Percentiles rank a stretch among this genome's conserved stretches.
Conservation (phyloP, 768 basidiomycete genomes). For the Jaapia argillacea region DNA sequence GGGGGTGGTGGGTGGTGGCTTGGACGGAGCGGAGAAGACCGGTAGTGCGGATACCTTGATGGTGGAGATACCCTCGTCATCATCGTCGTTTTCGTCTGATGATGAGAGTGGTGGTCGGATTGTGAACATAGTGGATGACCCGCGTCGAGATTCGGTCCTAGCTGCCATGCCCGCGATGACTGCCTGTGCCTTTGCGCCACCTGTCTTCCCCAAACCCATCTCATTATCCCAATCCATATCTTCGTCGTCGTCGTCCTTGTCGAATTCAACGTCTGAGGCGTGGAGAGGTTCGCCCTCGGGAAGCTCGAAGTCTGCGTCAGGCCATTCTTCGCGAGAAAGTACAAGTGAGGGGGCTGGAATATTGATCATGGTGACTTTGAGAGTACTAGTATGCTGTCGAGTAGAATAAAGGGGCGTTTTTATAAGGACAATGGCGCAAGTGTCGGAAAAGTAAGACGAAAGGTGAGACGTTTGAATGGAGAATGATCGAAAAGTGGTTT, state of each 20-base stretch:
- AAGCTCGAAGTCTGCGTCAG: slow-evolving; percentile 80
- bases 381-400: too few species aligned
- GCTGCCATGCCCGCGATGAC: slow-evolving; percentile 28
- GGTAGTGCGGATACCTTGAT: slow-evolving; percentile 54
- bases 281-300: slow-evolving; percentile 66
- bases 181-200: slow-evolving; percentile 34
- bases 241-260: slow-evolving; percentile 52
- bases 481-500: too few species aligned
- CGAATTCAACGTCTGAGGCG: slow-evolving; percentile 43
- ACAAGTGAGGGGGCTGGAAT: slow-evolving; percentile 47
- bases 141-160: slow-evolving; percentile 26
- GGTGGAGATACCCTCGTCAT: slow-evolving; percentile 76
- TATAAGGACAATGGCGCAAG: too few species aligned
- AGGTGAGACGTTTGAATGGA: too few species aligned
- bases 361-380: slow-evolving; percentile 42
- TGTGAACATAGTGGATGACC: slow-evolving; percentile 37
- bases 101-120: slow-evolving; percentile 55
- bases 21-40: slow-evolving; percentile 15
- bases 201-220: slow-evolving; percentile 55
- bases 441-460: too few species aligned
- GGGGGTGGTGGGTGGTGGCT: slow-evolving; percentile 27
- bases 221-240: slow-evolving; percentile 82
- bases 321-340: slow-evolving; percentile 67
- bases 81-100: slow-evolving; percentile 43
- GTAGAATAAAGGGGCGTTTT: too few species aligned